Conservation (phyloP, 495 filamentous ascomycete genomes). For the Lindgomyces ingoldianus region DNA sequence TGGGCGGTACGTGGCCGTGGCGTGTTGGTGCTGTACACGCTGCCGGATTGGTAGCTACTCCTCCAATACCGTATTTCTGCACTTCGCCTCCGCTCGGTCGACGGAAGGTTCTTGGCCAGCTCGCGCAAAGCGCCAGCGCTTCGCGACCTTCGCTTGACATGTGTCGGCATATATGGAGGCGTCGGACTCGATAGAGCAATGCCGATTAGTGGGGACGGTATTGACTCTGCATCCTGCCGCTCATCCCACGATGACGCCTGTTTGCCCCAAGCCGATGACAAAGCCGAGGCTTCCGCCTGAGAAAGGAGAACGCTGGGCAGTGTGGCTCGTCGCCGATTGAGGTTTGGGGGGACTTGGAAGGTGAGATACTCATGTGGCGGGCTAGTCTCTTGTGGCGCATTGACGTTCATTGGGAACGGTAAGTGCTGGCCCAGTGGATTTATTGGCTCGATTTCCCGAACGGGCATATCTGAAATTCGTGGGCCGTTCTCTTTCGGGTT, state of each 20-base stretch:
- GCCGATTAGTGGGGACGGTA: slow-evolving; percentile 33
- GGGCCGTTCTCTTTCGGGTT: slow-evolving; percentile 10
- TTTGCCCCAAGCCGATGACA: slow-evolving; percentile 14
- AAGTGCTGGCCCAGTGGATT: slow-evolving; percentile 38
- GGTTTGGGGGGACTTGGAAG: slow-evolving; percentile 8
- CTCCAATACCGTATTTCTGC: slow-evolving; percentile 40
- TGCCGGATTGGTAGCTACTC: slow-evolving; percentile 26
- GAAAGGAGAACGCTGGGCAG: slow-evolving; percentile 32
- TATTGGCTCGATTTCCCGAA: slow-evolving; percentile 28
- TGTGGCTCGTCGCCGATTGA: slow-evolving; percentile 31
- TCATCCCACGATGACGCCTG: slow-evolving; percentile 23
- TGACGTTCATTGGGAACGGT: slow-evolving; percentile 43
- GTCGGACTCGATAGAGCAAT: slow-evolving; percentile 37
- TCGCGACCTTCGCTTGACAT: slow-evolving; percentile 36
- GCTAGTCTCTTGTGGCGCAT: slow-evolving; percentile 36
- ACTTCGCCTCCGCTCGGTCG: slow-evolving; percentile 29
- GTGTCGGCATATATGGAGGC: neutral
- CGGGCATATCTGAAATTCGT: slow-evolving; percentile 31
- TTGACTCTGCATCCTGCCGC: slow-evolving; percentile 11
- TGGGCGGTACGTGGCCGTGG: slow-evolving; percentile 24
- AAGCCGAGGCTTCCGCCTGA: slow-evolving; percentile 16
- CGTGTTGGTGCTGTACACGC: slow-evolving; percentile 28
- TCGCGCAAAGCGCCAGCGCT: slow-evolving; percentile 40
- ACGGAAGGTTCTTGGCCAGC: slow-evolving; percentile 17
- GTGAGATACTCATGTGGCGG: slow-evolving; percentile 36